phyloP scores from a whole-genome alignment of 1,139 yeast genomes.

The Spathaspora sp. region DNA sequence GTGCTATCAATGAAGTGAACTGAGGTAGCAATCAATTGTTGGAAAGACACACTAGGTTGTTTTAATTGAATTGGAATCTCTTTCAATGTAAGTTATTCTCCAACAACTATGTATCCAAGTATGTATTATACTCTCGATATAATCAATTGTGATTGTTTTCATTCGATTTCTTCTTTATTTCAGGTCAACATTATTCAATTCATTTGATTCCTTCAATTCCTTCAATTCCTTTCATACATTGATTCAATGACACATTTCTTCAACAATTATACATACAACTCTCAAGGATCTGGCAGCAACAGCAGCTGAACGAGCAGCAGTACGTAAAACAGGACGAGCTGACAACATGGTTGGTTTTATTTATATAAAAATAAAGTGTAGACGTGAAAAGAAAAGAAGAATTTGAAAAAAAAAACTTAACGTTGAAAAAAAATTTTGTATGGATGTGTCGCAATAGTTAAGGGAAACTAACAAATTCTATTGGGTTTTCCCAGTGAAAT shows the following conservation, averaged over 20 bases:
- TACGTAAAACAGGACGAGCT: slow-evolving; percentile 79
- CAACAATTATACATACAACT: slow-evolving; percentile 52
- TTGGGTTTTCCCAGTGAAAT: not conserved
- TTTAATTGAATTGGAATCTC: not conserved
- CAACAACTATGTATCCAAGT: not conserved
- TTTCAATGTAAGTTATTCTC: too few species aligned
- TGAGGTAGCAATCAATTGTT: not conserved
- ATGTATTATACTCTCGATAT: not conserved
- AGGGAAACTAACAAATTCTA: slow-evolving; percentile 1
- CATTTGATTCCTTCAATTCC: not conserved
- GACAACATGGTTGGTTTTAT: slow-evolving; percentile 56
- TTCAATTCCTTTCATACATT: not conserved
- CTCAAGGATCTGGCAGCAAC: slow-evolving; percentile 63
- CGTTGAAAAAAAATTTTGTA: slow-evolving; percentile 7
- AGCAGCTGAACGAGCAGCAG: slow-evolving; percentile 76
- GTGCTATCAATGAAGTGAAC: not conserved
- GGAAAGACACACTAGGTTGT: not conserved
- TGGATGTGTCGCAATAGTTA: slow-evolving; percentile 2
- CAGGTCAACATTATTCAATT: not conserved
- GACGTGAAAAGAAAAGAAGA: slow-evolving; percentile 10
- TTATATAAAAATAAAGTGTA: slow-evolving; percentile 10
- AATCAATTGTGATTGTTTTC: not conserved
- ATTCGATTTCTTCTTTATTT: not conserved
- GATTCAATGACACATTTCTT: not conserved
- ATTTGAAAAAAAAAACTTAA: slow-evolving; percentile 14